Conservation (phyloP, 2,329 filamentous ascomycete genomes). For the Cladophialophora immunda region DNA sequence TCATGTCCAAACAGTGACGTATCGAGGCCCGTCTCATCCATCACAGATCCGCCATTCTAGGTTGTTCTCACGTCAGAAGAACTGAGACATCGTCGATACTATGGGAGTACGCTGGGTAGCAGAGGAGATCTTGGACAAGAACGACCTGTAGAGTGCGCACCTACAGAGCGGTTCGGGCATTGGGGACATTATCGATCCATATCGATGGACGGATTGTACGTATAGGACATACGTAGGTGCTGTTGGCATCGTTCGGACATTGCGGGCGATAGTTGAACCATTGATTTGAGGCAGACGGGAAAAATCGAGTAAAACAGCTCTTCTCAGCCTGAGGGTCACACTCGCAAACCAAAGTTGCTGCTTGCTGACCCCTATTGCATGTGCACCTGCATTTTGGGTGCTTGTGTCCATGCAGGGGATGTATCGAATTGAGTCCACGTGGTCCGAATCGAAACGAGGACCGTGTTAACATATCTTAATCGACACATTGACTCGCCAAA, state of each 20-base stretch:
- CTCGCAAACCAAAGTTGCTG: neutral
- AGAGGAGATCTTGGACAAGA: neutral
- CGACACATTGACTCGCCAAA: neutral
- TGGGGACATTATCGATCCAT: neutral
- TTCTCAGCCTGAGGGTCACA: neutral
- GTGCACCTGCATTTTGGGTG: neutral
- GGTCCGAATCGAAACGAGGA: slow-evolving; percentile 9
- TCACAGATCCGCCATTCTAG: no score
- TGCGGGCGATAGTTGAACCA: neutral
- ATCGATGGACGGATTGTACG: neutral
- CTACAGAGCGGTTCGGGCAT: no score
- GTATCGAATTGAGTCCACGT: slow-evolving; percentile 29
- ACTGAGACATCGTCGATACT: neutral
- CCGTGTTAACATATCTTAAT: neutral
- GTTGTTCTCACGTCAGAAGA: neutral
- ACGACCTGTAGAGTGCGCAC: neutral
- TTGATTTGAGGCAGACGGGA: neutral
- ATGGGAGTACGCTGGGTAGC: neutral
- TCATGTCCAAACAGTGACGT: neutral
- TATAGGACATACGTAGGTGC: neutral
- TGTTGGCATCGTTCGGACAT: neutral
- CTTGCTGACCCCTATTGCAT: neutral
- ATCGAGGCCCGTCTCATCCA: neutral
- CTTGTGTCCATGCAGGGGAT: slow-evolving; percentile 22
- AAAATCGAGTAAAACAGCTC: neutral